phyloP scores from a whole-genome alignment of 306 rosid species.

The Mimosa bimucronata region DNA sequence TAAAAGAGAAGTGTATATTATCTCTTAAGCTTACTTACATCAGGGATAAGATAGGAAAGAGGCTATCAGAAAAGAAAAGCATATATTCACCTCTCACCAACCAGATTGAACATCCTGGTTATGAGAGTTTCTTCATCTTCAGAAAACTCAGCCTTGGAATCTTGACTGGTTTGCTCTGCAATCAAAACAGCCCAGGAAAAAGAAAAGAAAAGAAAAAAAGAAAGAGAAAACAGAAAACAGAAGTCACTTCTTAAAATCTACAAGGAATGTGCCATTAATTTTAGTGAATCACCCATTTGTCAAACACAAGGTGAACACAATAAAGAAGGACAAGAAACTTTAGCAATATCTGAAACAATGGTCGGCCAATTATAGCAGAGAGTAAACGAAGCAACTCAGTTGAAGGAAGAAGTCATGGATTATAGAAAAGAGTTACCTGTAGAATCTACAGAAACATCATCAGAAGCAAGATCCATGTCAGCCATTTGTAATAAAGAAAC shows the following conservation, averaged over 20 bases:
- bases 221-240: background rate
- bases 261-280: background rate
- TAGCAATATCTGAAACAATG: background rate
- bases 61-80: constrained; percentile 1
- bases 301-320: background rate
- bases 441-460: constrained; percentile 49
- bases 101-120: constrained; percentile 79
- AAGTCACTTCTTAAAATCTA: background rate
- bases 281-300: background rate
- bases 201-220: background rate
- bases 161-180: constrained; percentile 56
- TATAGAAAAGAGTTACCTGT: constrained; percentile 56
- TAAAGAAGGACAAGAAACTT: background rate
- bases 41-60: background rate
- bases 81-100: constrained; percentile 73
- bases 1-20: constrained; percentile 17
- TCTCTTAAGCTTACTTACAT: background rate
- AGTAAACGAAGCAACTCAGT: background rate
- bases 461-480: constrained; percentile 58
- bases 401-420: background rate
- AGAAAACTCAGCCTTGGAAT: constrained; percentile 65
- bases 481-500: constrained; percentile 51
- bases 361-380: background rate
- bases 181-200: background rate
- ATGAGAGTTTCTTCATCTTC: constrained; percentile 88